These are phyloP conservation scores for Tricholoma bakamatsutake DNA, from an alignment of 768 basidiomycete species.

Conservation along the genomic window DNA sequence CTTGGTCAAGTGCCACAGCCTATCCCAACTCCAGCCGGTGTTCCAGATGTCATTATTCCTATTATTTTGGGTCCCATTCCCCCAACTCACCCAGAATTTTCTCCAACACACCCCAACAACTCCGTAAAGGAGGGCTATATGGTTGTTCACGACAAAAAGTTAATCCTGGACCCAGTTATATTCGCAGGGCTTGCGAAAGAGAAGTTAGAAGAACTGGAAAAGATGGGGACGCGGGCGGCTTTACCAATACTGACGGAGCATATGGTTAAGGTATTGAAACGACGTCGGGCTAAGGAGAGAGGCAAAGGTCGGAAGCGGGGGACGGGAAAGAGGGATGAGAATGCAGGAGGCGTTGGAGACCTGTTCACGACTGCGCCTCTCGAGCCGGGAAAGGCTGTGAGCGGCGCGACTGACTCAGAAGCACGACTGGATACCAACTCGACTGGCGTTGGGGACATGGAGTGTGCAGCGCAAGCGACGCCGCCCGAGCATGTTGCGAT, in stretches of 20 bases:
- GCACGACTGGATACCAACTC: neutral
- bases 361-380: conserved; percentile 45
- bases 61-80: conserved; percentile 74
- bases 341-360: conserved; percentile 10
- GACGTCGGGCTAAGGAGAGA: conserved; percentile 44
- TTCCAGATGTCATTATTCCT: conserved; percentile 63
- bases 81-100: conserved; percentile 51
- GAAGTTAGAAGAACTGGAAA: conserved; percentile 70
- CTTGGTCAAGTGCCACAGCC: conserved; percentile 6
- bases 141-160: conserved; percentile 76
- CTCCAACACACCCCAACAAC: conserved; percentile 40
- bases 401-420: neutral
- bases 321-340: conserved; percentile 21
- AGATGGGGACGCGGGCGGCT: conserved; percentile 77
- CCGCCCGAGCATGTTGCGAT: conserved; percentile 6
- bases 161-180: conserved; percentile 80
- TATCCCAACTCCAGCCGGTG: conserved; percentile 18
- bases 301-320: conserved; percentile 29
- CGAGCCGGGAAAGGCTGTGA: conserved; percentile 13
- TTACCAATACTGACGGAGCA: conserved; percentile 77
- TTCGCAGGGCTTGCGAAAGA: conserved; percentile 73
- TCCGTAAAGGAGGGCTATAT: conserved; percentile 56
- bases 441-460: neutral
- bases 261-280: conserved; percentile 82
- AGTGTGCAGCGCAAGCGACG: conserved; percentile 2